A percentile compares a stretch with the other conserved stretches of the same genome.
Evolutionary conservation across 768 basidiomycete genomes (phyloP).

Genomic region (Aureoboletus auriporus): DNA sequence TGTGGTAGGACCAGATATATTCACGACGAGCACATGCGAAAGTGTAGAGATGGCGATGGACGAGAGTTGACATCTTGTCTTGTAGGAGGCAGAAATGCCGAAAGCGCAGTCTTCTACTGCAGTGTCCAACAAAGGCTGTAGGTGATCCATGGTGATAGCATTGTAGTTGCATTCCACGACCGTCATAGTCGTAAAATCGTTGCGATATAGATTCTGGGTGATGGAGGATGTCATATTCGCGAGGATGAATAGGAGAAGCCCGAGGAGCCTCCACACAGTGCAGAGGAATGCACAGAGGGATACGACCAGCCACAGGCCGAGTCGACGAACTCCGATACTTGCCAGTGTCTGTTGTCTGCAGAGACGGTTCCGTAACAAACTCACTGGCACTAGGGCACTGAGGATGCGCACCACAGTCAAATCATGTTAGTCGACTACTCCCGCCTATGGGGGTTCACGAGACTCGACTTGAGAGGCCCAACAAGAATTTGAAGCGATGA

Average conservation of each 20-base stretch:
- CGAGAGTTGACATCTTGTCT: slow-evolving; percentile 30
- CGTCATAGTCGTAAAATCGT: slow-evolving; percentile 19
- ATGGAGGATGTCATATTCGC: slow-evolving; percentile 20
- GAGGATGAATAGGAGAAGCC: neutral
- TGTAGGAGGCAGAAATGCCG: slow-evolving; percentile 44
- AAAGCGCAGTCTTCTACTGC: slow-evolving; percentile 16
- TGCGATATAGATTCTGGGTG: slow-evolving; percentile 33
- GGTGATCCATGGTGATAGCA: slow-evolving; percentile 16
- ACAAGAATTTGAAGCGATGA: too few species aligned
- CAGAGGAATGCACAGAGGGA: too few species aligned
- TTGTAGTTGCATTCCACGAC: slow-evolving; percentile 27
- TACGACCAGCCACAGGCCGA: too few species aligned
- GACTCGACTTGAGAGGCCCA: too few species aligned
- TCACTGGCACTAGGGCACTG: too few species aligned
- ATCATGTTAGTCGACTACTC: too few species aligned
- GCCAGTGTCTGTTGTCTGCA: too few species aligned
- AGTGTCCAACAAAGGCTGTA: slow-evolving; percentile 30
- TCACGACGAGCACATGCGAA: slow-evolving; percentile 34
- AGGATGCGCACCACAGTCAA: too few species aligned
- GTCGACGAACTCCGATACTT: too few species aligned
- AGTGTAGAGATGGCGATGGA: slow-evolving; percentile 39
- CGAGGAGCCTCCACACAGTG: too few species aligned
- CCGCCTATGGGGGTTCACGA: too few species aligned
- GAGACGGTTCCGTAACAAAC: too few species aligned
- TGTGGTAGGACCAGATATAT: slow-evolving; percentile 13